Evolutionary conservation across 2,329 filamentous ascomycete species (phyloP), one percentile per base, ranked within the genome.

Genomic region (Macrophomina pseudophaseolina): DNA sequence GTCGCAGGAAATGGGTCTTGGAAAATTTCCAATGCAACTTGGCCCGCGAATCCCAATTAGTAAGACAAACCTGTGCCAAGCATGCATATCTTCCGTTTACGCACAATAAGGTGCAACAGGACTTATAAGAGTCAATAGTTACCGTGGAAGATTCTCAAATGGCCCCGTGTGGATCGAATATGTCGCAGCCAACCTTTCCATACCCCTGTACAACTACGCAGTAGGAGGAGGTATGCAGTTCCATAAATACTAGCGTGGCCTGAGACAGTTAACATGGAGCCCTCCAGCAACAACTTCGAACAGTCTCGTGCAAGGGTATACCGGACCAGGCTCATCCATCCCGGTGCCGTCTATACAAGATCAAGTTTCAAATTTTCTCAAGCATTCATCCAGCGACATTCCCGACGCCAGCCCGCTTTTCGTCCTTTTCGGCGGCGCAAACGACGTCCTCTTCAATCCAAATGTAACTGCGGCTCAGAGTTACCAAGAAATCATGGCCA

Each of bases 101-200:
- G 30, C 11, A 16, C 16, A 32, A 1, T 11, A 18, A 35, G 30
- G 5, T 6, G n/a, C 11, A 23, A n/a, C 16, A 28, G 5, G 38
- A n/a, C 23, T 23, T 28, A 9, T 4, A 30, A 28, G 9, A 14
- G 2, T 3, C 32, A 4, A 16, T 16, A 58, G 53, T 18, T 58
- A 58, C 33, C 5, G 42, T 8, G 53, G 53, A 11, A 18, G n/a
- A 4, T 58, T 58, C 18, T 58, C 53, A 7, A 42, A 58, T n/a
- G 53, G 53, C 53, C 53, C 33, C 2, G 12, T 58, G 6, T 58
- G 53, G 53, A 42, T 58, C 38, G 53, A 58, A 16, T 58, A 58
- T 12, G 53, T 58, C 4, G 53, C 53, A 9, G 35, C n/a, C 35
- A 58, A 58, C 35, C 38, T 58, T 6, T 58, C 53, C 1, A 30